Evolutionary conservation across 1,139 yeast species (phyloP).

Genomic region (Pichia cactophila): DNA sequence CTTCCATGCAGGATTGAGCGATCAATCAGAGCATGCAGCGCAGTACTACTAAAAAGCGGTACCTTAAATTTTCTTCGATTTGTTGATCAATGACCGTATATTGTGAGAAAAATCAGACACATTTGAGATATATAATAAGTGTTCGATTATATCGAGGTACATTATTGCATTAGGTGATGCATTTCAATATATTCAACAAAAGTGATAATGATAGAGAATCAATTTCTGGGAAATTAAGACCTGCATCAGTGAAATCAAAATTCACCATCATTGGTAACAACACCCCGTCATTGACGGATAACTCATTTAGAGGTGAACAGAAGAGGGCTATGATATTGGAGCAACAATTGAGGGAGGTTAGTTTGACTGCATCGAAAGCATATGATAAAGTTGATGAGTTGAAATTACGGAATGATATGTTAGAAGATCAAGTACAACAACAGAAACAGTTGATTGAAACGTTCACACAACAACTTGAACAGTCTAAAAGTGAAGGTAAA

Average conservation of each 20-base stretch:
- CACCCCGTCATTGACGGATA: slow-evolving; percentile 18
- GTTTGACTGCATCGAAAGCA: slow-evolving; percentile 19
- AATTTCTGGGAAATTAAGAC: neutral
- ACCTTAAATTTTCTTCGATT: neutral
- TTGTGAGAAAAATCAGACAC: neutral
- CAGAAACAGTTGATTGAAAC: slow-evolving; percentile 17
- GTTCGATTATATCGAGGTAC: too few species aligned
- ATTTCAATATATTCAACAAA: neutral
- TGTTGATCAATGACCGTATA: neutral
- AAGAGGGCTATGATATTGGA: slow-evolving; percentile 19
- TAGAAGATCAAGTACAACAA: slow-evolving; percentile 18
- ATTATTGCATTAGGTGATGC: neutral
- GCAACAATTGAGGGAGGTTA: slow-evolving; percentile 17
- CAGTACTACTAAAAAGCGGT: neutral
- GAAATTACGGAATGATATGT: slow-evolving; percentile 12
- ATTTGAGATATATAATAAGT: neutral
- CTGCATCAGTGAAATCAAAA: neutral
- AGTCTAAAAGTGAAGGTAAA: slow-evolving; percentile 6
- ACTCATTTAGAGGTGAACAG: slow-evolving; percentile 26
- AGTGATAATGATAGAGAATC: neutral
- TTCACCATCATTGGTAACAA: neutral
- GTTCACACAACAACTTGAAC: slow-evolving; percentile 14
- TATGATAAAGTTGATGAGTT: slow-evolving; percentile 19
- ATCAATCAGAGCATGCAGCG: neutral
- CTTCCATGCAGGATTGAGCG: too few species aligned